These are phyloP conservation scores for Fragaria nilgerrensis DNA, from an alignment of 306 rosid genomes.

Conservation along the genomic window DNA sequence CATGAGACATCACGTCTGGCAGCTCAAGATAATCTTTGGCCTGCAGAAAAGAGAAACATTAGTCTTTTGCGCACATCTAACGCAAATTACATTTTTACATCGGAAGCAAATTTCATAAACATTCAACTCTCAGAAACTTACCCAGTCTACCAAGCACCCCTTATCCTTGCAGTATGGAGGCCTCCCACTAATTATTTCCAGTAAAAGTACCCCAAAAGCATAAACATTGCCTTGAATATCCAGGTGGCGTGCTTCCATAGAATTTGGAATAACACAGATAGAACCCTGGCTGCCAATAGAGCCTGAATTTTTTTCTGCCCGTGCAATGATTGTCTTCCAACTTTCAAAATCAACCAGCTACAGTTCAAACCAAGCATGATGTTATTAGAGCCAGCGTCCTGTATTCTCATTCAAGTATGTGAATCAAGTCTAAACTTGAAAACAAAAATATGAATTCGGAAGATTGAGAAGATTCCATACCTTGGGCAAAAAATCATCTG, in stretches of 20 bases:
- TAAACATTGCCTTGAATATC: slow-evolving; percentile 72
- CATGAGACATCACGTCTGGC: slow-evolving; percentile 67
- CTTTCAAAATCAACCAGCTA: slow-evolving; percentile 97
- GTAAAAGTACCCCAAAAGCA: slow-evolving; percentile 81
- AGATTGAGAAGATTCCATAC: slow-evolving; percentile 35
- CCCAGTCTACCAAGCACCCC: slow-evolving; percentile 94
- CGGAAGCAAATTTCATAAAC: not conserved
- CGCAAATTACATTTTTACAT: not conserved
- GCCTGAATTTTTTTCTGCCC: slow-evolving; percentile 84
- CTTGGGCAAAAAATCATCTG: slow-evolving; percentile 95
- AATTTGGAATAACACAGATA: slow-evolving; percentile 76
- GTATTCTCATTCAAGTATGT: not conserved
- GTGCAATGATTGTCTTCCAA: slow-evolving; percentile 90
- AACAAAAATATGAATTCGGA: slow-evolving; percentile 1
- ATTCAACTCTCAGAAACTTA: slow-evolving; percentile 38
- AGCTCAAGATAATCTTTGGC: slow-evolving; percentile 78
- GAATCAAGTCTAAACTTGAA: not conserved
- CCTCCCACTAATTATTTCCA: slow-evolving; percentile 88
- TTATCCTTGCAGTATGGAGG: slow-evolving; percentile 77
- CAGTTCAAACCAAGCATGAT: slow-evolving; percentile 24
- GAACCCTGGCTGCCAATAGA: slow-evolving; percentile 72
- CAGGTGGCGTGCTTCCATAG: slow-evolving; percentile 81
- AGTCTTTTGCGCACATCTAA: slow-evolving; percentile 17
- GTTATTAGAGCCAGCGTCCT: not conserved
- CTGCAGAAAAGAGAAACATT: slow-evolving; percentile 41